Percentiles rank a stretch among this genome's conserved stretches.
These are phyloP conservation scores for Ophiobolus disseminans DNA, from an alignment of 2,329 filamentous ascomycete genomes.

Conservation along the genomic window DNA sequence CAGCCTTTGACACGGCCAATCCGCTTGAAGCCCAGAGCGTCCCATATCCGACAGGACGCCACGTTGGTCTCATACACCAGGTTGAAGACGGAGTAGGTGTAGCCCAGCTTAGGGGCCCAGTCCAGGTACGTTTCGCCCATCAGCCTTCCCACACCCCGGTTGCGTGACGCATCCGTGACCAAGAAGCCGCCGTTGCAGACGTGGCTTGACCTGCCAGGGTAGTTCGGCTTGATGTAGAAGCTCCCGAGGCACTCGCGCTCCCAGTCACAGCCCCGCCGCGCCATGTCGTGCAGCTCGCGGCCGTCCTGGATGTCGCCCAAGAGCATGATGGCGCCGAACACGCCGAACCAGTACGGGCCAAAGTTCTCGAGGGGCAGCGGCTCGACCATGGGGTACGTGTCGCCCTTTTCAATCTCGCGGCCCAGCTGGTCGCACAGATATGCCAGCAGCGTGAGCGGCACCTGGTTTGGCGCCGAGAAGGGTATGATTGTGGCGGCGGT, in stretches of 20 bases:
- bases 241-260: conserved; percentile 81
- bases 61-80: conserved; percentile 94
- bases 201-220: conserved; percentile 88
- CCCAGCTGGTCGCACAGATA: conserved; percentile 87
- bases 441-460: conserved; percentile 75
- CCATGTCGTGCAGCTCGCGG: conserved; percentile 58
- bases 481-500: conserved; percentile 85
- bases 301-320: conserved; percentile 71
- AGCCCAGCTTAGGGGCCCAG: conserved; percentile 68
- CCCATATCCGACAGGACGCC: conserved; percentile 89
- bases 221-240: conserved; percentile 95
- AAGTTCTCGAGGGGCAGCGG: conserved; percentile 77
- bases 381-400: conserved; percentile 89
- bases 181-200: conserved; percentile 73
- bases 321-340: conserved; percentile 88
- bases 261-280: conserved; percentile 68
- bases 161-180: conserved; percentile 56
- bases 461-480: conserved; percentile 76
- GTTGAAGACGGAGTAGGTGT: conserved; percentile 93
- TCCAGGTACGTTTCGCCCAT: conserved; percentile 62
- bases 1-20: conserved; percentile 76
- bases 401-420: conserved; percentile 88
- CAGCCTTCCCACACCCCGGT: conserved; percentile 58
- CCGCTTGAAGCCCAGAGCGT: conserved; percentile 88
- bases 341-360: conserved; percentile 86